Base-by-base conservation (phyloP, 139 green algal genomes). In the Tetraselmis striata region DNA sequence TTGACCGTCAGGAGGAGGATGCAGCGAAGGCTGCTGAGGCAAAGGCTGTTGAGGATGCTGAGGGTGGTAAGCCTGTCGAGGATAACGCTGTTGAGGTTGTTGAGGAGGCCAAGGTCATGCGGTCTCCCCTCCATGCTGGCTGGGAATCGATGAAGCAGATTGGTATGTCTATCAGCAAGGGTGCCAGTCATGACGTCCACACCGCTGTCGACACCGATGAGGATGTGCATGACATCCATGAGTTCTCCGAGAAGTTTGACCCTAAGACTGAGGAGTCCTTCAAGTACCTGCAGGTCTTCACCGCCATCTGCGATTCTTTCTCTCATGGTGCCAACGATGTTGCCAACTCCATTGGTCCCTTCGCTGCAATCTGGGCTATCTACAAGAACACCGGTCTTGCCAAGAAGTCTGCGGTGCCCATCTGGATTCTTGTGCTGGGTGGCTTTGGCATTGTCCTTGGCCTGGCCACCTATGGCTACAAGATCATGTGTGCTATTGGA, bases 351-450 rank as follows among this genome's bases (percentile, higher is more conserved):
- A n/a, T n/a, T n/a, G n/a, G 94, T 2, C 91, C 92, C 29, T 92
- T 94, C 30, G 84, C 91, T 30, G 93, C 86, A 58, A 91, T 95
- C 83, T 95, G 87, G 74, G 29, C 28, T 23, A 88, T 87, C 23
- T 80, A 80, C 77, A 5, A 45, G 0, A 80, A 80, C 23, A 24
- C 28, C 29, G 28, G n/a, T 0, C 28, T 80, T 24, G 0, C n/a
- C 26, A 59, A 32, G 28, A 80, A 80, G 77, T 32, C 77, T 24
- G 77, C 58, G 29, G 26, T 80, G 77, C 77, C 87, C 0, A 29
- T 87, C 29, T 98, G 94, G 92, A 94, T 97, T 26, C 85, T 97
- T 75, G 84, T 83, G 0, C 80, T 95, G 18, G 90, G 92, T 83
- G 95, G 89, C 1, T 75, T 81, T 0, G 94, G 94, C 31, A 94